Conservation (phyloP, 148 eudicot species). For the Chenopodium album region DNA sequence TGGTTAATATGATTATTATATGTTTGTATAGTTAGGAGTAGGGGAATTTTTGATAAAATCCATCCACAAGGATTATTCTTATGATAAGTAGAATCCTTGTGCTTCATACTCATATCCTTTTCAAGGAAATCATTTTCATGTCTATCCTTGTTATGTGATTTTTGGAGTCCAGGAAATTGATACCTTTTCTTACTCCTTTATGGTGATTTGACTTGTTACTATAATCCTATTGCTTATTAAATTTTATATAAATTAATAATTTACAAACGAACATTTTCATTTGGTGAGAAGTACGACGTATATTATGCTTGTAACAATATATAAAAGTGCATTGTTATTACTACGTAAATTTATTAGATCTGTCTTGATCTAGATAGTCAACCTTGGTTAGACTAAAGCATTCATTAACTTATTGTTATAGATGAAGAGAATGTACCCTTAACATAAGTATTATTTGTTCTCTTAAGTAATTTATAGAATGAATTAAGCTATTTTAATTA, state of each 20-base stretch:
- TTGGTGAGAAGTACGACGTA: no score
- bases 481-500: no score
- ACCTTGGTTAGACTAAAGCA: no score
- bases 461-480: no score
- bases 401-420: no score
- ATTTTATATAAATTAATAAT: not conserved
- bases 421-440: no score
- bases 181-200: slow-evolving; percentile 17
- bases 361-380: no score
- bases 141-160: slow-evolving; percentile 21
- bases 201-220: slow-evolving; percentile 22
- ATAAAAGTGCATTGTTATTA: no score
- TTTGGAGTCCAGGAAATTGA: slow-evolving; percentile 26
- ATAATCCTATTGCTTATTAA: slow-evolving; percentile 12
- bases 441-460: no score
- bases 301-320: no score
- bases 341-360: no score
- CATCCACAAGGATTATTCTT: slow-evolving; percentile 14
- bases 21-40: not conserved
- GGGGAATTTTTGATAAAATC: slow-evolving; percentile 1
- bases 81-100: slow-evolving; percentile 2
- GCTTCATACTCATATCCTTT: slow-evolving; percentile 15
- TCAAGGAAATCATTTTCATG: not conserved
- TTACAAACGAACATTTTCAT: no score
- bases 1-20: not conserved